These are phyloP conservation scores for Barnettozyma californica DNA, from an alignment of 805 yeast genomes.

Conservation along the genomic window DNA sequence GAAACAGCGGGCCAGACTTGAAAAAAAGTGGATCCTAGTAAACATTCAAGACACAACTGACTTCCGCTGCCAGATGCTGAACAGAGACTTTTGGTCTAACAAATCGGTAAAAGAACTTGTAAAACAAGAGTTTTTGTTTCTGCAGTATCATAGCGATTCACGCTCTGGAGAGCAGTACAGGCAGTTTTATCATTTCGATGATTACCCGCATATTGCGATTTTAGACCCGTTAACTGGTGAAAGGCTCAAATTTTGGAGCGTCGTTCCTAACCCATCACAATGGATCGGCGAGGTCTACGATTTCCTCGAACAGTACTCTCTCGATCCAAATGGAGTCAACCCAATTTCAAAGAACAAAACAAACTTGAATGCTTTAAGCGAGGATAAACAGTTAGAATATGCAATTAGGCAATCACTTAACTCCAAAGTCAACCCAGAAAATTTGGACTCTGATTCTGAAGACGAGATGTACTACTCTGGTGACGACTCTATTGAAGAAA, in stretches of 20 bases:
- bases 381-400: conserved; percentile 76
- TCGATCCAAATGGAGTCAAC: conserved; percentile 57
- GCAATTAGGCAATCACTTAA: conserved; percentile 67
- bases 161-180: conserved; percentile 66
- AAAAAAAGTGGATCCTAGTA: conserved; percentile 75
- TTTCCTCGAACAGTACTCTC: conserved; percentile 60
- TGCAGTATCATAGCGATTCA: conserved; percentile 81
- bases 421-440: conserved; percentile 6
- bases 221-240: conserved; percentile 96
- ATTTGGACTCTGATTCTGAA: conserved; percentile 8
- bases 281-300: conserved; percentile 68
- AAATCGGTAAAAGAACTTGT: conserved; percentile 57
- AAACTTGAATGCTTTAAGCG: conserved; percentile 55
- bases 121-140: conserved; percentile 64
- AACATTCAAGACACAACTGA: conserved; percentile 84
- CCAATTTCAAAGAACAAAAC: conserved; percentile 61
- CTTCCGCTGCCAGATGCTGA: conserved; percentile 83
- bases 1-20: conserved; percentile 54
- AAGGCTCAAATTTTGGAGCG: conserved; percentile 71
- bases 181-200: conserved; percentile 64
- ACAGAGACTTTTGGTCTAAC: conserved; percentile 91
- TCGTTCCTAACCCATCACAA: conserved; percentile 50
- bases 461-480: conserved; percentile 19
- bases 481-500: conserved; percentile 18
- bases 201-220: conserved; percentile 85